These are phyloP conservation scores for Akanthomyces muscarius DNA, from an alignment of 2,329 filamentous ascomycete species.

Conservation along the genomic window DNA sequence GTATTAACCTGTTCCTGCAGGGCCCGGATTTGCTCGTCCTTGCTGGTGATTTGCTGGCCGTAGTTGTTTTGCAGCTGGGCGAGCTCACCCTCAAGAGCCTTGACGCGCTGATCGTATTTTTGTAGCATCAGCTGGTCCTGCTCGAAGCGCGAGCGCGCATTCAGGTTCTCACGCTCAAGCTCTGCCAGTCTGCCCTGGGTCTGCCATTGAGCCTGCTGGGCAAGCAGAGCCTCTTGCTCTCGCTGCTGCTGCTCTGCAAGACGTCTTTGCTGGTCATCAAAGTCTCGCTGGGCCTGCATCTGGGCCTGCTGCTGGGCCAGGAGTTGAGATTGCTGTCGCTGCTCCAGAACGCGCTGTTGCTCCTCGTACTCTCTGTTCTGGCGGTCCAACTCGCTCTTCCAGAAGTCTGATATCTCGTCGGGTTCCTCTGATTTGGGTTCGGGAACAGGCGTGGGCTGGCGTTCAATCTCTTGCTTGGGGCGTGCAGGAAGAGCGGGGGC, in stretches of 20 bases:
- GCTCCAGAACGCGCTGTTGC: constrained; percentile 83
- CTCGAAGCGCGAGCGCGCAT: constrained; percentile 91
- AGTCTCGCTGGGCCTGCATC: constrained; percentile 85
- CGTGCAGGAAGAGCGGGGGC: constrained; percentile 78
- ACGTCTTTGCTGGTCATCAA: constrained; percentile 87
- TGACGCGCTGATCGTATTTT: constrained; percentile 93
- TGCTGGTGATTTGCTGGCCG: constrained; percentile 79
- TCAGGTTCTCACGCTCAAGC: constrained; percentile 90
- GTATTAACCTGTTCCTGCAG: constrained; percentile 97
- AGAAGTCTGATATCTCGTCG: constrained; percentile 95
- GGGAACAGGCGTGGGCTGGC: constrained; percentile 64
- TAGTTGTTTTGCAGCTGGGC: constrained; percentile 76
- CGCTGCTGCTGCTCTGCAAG: constrained; percentile 85
- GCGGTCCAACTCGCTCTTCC: constrained; percentile 86
- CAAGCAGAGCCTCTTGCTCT: constrained; percentile 83
- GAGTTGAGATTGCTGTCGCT: constrained; percentile 79
- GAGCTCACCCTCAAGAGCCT: constrained; percentile 85
- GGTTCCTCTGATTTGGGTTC: constrained; percentile 72
- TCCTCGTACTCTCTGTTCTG: constrained; percentile 95
- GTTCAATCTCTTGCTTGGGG: constrained; percentile 70
- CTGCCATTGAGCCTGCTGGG: constrained; percentile 87
- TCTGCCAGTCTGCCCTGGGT: constrained; percentile 95
- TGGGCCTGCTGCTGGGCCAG: constrained; percentile 77
- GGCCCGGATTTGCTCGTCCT: constrained; percentile 89
- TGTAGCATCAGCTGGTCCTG: constrained; percentile 96